Evolutionary conservation across 2,329 filamentous ascomycete genomes (phyloP).

Genomic region (Celoporthe dispersa): DNA sequence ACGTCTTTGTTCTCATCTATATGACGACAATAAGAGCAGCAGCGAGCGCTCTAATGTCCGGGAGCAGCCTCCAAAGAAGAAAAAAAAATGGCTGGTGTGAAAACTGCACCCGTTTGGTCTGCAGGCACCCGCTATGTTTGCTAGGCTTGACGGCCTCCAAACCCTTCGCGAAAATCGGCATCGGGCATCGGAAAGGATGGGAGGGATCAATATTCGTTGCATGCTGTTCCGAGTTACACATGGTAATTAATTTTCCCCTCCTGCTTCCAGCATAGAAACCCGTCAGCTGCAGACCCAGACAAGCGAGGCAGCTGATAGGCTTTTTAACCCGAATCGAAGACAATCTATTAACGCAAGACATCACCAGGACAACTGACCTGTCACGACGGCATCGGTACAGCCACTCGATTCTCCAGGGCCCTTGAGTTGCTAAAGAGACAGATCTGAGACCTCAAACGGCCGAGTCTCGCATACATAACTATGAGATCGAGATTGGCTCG

Average conservation of each 20-base stretch:
- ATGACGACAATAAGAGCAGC: not conserved
- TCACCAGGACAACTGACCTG: conserved; percentile 12
- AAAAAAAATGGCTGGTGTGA: not conserved
- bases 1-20: not conserved
- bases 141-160: not conserved
- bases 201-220: not conserved
- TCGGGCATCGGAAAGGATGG: not conserved
- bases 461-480: conserved; percentile 14
- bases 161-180: not conserved
- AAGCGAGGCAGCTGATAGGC: not conserved
- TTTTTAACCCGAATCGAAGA: not conserved
- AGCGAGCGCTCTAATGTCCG: not conserved
- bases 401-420: not conserved
- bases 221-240: not conserved
- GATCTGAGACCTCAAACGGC: conserved; percentile 22
- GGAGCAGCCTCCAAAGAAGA: not conserved
- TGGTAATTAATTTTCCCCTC: not conserved
- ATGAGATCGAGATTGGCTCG: conserved; percentile 11
- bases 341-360: conserved; percentile 12
- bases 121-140: conserved; percentile 2
- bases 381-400: conserved; percentile 13
- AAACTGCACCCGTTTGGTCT: not conserved
- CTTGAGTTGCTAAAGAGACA: conserved; percentile 13
- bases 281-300: not conserved
- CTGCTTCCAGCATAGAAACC: not conserved